Conservation (phyloP, 2,329 filamentous ascomycete species). For the Cladobotryum protrusum region DNA sequence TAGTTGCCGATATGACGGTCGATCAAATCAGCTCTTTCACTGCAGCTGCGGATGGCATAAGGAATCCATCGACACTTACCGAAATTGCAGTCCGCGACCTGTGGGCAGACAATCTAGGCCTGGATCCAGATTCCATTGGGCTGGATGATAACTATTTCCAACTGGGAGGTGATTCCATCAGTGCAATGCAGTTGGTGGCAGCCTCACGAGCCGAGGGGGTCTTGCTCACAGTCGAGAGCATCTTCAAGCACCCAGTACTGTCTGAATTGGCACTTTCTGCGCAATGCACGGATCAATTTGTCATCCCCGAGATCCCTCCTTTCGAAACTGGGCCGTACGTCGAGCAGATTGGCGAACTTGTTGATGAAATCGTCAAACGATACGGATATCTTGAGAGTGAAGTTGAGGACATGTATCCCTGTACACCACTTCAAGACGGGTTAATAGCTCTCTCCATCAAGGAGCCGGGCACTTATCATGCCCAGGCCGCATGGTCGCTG, state of each 20-base stretch:
- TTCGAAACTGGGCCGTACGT: not conserved
- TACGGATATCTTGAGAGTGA: too few relatives aligned
- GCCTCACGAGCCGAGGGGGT: not conserved
- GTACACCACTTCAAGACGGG: slow-evolving; percentile 1
- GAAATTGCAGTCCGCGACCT: too few relatives aligned
- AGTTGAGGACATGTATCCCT: not conserved
- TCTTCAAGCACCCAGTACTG: not conserved
- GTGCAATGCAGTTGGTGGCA: slow-evolving; percentile 39
- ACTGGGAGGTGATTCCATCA: slow-evolving; percentile 42
- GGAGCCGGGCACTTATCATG: not conserved
- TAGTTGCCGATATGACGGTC: too few relatives aligned
- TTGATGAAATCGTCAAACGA: not conserved
- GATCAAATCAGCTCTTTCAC: too few relatives aligned
- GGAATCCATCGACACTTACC: too few relatives aligned
- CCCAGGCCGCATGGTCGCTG: not conserved
- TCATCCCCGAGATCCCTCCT: too few relatives aligned
- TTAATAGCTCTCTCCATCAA: not conserved
- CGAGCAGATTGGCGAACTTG: not conserved
- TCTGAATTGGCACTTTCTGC: not conserved
- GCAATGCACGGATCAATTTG: too few relatives aligned
- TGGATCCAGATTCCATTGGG: slow-evolving; percentile 28
- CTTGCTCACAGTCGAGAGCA: not conserved
- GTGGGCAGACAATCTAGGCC: too few relatives aligned
- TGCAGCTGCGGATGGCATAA: too few relatives aligned
- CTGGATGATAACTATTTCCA: slow-evolving; percentile 42